Base-by-base conservation (phyloP, 2,329 filamentous ascomycete species). In the Xenoacremonium recifei region DNA sequence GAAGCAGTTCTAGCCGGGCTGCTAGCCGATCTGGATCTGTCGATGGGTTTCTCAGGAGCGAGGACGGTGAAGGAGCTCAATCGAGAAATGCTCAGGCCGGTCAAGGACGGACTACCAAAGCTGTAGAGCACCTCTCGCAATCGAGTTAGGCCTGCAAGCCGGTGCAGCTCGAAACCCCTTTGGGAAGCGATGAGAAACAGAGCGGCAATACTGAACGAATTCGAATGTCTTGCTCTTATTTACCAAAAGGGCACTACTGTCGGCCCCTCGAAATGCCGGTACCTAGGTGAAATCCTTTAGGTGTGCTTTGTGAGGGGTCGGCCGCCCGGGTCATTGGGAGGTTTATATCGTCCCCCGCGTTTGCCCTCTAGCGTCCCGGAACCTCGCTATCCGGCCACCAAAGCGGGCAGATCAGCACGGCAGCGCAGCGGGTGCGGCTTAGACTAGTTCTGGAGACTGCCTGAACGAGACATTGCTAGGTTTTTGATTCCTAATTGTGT, bases 1-100 rank as follows among this genome's bases (percentile, higher is more conserved):
- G 23, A 31, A 76, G 56, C 62, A 72, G 71, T 70, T 16, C 43
- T 78, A 37, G 67, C 62, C 30, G 65, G 76, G 3, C 37, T 69
- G 17, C 41, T 67, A 23, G 65, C 66, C 1, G 66, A 69, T 35
- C 50, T 65, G 13, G 79, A 82, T 15, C n/a, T 31, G 12, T 7
- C 29, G 7, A 31, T 31, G n/a, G 29, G n/a, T 7, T 31, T 7
- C 17, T 31, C 7, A 15, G n/a, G 29, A 7, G n/a, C n/a, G n/a
- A 27, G 23, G 23, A 7, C 29, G 29, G 29, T 31, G 29, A 7
- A 31, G n/a, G 7, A 27, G 23, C 23, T 9, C 29, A 15, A 31
- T n/a, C n/a, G n/a, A n/a, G n/a, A n/a, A 31, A 11, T 9, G 13
- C 29, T 27, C 23, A 27, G 23, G n/a, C 23, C 23, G 9, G 23